phyloP scores from a whole-genome alignment of 225 moss, liverwort and hornwort genomes.

The Pseudisothecium myosuroides region DNA sequence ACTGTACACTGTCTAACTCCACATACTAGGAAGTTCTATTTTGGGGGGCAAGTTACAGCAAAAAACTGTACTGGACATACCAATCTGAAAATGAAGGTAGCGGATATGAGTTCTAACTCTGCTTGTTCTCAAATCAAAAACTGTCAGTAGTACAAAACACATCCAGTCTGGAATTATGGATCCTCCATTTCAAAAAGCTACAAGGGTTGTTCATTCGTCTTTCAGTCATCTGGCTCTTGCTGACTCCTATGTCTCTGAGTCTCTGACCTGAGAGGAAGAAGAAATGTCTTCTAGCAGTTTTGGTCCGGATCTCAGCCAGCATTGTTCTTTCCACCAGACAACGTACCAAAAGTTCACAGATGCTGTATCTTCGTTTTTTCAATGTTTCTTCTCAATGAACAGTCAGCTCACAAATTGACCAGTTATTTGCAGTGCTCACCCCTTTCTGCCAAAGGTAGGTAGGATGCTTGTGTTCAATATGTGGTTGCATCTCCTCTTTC shows the following conservation, averaged over 20 bases:
- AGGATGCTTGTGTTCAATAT: not conserved
- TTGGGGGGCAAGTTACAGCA: too few relatives aligned
- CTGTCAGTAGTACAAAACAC: too few relatives aligned
- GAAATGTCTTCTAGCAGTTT: not conserved
- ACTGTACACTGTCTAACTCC: too few relatives aligned
- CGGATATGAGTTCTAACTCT: too few relatives aligned
- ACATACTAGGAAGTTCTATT: too few relatives aligned
- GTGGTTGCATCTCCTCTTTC: not conserved
- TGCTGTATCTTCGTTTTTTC: too few relatives aligned
- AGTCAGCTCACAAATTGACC: too few relatives aligned
- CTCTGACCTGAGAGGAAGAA: not conserved
- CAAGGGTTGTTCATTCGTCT: not conserved
- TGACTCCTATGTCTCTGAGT: not conserved
- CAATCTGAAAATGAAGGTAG: too few relatives aligned
- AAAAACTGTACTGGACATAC: too few relatives aligned
- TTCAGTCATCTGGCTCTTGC: not conserved
- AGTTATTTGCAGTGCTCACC: not conserved
- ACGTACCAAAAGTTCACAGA: too few relatives aligned
- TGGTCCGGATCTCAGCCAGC: not conserved
- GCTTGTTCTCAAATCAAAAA: too few relatives aligned
- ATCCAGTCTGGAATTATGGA: not conserved
- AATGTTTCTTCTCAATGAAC: not conserved
- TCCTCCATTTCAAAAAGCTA: not conserved
- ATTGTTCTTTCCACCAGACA: too few relatives aligned
- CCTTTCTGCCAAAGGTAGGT: not conserved